Conservation (phyloP, 2,329 filamentous ascomycete species). For the Sporothrix euskadiensis region DNA sequence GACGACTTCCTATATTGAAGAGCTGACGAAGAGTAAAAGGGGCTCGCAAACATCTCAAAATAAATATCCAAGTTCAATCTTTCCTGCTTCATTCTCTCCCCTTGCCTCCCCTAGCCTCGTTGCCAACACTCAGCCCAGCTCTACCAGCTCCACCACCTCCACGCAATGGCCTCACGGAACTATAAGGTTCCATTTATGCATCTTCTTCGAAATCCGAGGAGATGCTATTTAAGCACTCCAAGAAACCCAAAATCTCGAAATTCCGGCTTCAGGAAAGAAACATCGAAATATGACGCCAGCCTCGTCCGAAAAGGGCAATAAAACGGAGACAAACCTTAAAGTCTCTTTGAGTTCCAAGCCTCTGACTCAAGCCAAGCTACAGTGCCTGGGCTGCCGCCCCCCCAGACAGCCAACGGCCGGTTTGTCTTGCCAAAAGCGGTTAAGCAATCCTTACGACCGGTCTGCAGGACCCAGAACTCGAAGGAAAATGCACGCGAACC, state of each 20-base stretch:
- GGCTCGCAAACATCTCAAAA: background rate
- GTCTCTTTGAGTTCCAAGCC: background rate
- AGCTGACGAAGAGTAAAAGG: background rate
- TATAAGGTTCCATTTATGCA: background rate
- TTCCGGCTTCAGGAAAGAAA: background rate
- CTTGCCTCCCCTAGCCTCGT: background rate
- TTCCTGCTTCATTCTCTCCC: background rate
- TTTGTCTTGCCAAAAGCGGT: constrained; percentile 20
- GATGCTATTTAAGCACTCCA: background rate
- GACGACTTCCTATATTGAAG: background rate
- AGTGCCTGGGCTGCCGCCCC: background rate
- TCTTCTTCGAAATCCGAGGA: background rate
- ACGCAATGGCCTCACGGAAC: background rate
- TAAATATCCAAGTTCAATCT: background rate
- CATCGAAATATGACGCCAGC: background rate
- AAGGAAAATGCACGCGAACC: background rate
- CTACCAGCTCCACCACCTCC: background rate
- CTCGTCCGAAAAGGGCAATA: background rate
- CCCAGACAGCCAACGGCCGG: background rate
- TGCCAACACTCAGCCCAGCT: background rate
- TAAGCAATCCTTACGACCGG: background rate
- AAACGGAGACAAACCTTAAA: background rate
- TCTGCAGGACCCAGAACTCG: background rate
- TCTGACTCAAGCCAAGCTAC: constrained; percentile 4
- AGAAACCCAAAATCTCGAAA: background rate